Base-by-base conservation (phyloP, 148 eudicot genomes). In the Camellia granthamiana region DNA sequence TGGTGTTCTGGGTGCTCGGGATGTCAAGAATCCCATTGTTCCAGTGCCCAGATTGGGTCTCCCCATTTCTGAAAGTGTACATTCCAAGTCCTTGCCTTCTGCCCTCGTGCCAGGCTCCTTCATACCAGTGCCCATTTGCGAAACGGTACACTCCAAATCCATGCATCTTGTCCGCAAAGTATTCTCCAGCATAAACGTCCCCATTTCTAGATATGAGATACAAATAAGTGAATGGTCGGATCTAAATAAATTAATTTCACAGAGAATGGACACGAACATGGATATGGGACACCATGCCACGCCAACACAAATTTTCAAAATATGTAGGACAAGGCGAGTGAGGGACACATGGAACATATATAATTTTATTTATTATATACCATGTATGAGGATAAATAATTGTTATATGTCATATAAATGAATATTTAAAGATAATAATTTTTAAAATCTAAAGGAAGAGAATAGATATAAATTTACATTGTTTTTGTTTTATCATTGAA, bases 51-150 rank as follows among this genome's bases (percentile, higher is more conserved):
- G 97, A 88, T 72, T 95, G 94, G 69, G 97, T 90, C 86, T 95
- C 98, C 51, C 94, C 98, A 74, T 87, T 91, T 85, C 97, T 88
- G 80, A 91, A 95, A 7, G 96, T 93, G 86, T 95, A 95, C 93
- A 91, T 90, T 46, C 98, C 98, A 72, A 92, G 97, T 72, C 98
- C 98, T 89, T 95, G 98, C 83, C 97, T 90, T 85, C 87, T 89
- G 12, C 98, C 98, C 86, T 95, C 98, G 78, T 95, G 98, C 98
- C 98, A 95, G 15, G 97, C 92, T 83, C 98, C 98, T 87, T 95
- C 98, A 68, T 93, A 95, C 14, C 90, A 85, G 84, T 95, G 98
- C 42, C 95, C 97, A 79, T 89, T 95, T 11, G 93, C 92, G 82
- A 95, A 95, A 61, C 83, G 84, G 81, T 95, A 95, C 0, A 91